Percentiles rank a stretch among this genome's conserved stretches.
Conservation (phyloP, 148 eudicot genomes). For the Tetragonia tetragonoides region DNA sequence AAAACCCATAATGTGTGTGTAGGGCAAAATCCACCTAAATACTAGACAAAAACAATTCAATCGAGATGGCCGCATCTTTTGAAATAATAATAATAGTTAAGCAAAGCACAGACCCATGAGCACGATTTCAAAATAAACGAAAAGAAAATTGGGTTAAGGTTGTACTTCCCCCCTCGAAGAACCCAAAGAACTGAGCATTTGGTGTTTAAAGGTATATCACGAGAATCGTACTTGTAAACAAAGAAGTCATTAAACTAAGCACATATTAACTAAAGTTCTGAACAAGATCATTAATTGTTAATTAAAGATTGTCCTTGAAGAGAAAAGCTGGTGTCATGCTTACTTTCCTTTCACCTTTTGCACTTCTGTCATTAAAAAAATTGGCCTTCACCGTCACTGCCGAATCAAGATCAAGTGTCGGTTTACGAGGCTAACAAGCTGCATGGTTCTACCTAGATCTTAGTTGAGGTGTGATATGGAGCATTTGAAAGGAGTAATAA, state of each 20-base stretch:
- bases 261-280: background rate
- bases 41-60: conserved; percentile 7
- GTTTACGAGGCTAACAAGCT: conserved; percentile 4
- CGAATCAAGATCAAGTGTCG: conserved; percentile 21
- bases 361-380: conserved; percentile 8
- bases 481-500: background rate
- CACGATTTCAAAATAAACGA: conserved; percentile 26
- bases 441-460: conserved; percentile 1
- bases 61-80: background rate
- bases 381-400: background rate
- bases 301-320: conserved; percentile 16
- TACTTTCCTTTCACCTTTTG: conserved; percentile 13
- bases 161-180: conserved; percentile 49
- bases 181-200: conserved; percentile 27
- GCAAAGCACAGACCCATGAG: conserved; percentile 23
- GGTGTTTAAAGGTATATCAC: conserved; percentile 30
- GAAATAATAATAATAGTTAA: background rate
- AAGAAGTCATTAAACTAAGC: conserved; percentile 28
- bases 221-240: conserved; percentile 33
- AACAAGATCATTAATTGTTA: conserved; percentile 12
- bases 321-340: conserved; percentile 19
- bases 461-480: background rate
- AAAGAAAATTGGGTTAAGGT: conserved; percentile 27
- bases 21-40: conserved; percentile 1
- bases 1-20: background rate